These are phyloP conservation scores for Glycine tomentella DNA, from an alignment of 306 rosid species.

Conservation along the genomic window DNA sequence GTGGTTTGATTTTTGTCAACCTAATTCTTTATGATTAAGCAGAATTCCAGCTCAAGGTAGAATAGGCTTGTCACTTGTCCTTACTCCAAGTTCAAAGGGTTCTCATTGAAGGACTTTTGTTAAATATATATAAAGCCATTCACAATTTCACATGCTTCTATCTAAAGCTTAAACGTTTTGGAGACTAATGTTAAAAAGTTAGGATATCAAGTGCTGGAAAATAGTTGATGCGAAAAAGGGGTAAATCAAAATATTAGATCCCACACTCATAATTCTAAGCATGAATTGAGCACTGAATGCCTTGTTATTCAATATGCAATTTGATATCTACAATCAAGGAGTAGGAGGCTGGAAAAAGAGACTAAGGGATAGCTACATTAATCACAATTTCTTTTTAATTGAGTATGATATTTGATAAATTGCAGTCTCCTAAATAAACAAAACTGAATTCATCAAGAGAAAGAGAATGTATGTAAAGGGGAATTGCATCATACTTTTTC, in stretches of 20 bases:
- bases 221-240: too few species aligned
- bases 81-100: conserved; percentile 1
- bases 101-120: background rate
- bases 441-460: background rate
- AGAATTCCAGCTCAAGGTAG: background rate
- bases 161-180: background rate
- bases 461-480: conserved; percentile 18
- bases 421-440: conserved; percentile 5
- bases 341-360: too few species aligned
- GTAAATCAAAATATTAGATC: too few species aligned
- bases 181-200: background rate
- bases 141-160: background rate
- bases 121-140: background rate
- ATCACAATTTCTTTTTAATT: conserved; percentile 1
- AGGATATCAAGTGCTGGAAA: background rate
- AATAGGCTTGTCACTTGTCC: background rate
- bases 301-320: conserved; percentile 4
- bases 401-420: background rate
- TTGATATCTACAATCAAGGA: background rate
- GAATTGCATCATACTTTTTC: conserved; percentile 66
- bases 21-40: background rate
- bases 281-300: background rate
- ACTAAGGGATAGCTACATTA: conserved; percentile 7
- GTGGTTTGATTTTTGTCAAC: too few species aligned
- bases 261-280: background rate